phyloP scores from a whole-genome alignment of 2,329 filamentous ascomycete species.

The Metarhizium humberi region DNA sequence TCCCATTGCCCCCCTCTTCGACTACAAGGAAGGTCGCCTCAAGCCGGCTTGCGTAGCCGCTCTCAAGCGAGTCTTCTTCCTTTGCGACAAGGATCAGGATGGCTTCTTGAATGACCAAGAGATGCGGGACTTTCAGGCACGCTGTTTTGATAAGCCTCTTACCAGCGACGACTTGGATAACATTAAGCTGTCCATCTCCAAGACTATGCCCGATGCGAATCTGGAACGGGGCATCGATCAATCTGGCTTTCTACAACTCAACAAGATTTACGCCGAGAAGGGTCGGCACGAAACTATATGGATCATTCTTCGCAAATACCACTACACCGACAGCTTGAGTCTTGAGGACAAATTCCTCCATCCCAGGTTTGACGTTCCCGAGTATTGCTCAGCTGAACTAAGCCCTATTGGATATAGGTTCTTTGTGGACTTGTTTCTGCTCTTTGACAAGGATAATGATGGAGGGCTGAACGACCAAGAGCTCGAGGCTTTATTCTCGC shows the following conservation, averaged over 20 bases:
- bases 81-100: constrained; percentile 94
- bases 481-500: constrained; percentile 78
- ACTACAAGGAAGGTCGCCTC: constrained; percentile 82
- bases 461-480: constrained; percentile 84
- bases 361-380: constrained; percentile 88
- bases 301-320: constrained; percentile 90
- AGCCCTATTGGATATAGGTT: constrained; percentile 93
- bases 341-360: constrained; percentile 85
- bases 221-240: constrained; percentile 68
- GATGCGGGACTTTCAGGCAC: constrained; percentile 81
- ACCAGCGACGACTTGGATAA: constrained; percentile 74
- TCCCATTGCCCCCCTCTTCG: constrained; percentile 90
- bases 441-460: constrained; percentile 97
- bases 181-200: constrained; percentile 80
- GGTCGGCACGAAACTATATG: constrained; percentile 97
- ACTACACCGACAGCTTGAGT: constrained; percentile 92
- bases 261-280: constrained; percentile 95
- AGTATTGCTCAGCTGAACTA: constrained; percentile 85
- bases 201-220: constrained; percentile 52
- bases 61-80: constrained; percentile 82
- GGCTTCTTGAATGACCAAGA: constrained; percentile 84
- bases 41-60: constrained; percentile 87
- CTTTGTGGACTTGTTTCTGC: constrained; percentile 90
- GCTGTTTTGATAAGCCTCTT: constrained; percentile 84
- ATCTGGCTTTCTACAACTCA: constrained; percentile 77